phyloP scores from a whole-genome alignment of 2,329 filamentous ascomycete species.

The Ascochyta koolunga region DNA sequence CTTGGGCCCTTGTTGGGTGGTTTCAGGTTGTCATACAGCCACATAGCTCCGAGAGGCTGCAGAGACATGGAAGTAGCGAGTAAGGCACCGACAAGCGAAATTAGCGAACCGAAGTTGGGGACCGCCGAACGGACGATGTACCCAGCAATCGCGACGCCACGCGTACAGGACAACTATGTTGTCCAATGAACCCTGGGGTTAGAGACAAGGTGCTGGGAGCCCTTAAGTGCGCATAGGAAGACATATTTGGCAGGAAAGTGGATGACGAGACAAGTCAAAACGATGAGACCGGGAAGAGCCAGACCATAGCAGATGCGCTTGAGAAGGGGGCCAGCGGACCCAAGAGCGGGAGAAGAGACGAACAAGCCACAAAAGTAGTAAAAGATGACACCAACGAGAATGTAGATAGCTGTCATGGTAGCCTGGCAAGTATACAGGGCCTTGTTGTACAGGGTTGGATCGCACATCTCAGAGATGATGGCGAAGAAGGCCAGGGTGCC shows the following conservation, averaged over 20 bases:
- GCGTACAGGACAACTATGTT: slow-evolving; percentile 60
- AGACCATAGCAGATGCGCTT: slow-evolving; percentile 68
- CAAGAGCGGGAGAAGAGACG: slow-evolving; percentile 67
- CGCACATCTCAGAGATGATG: slow-evolving; percentile 68
- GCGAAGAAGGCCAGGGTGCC: slow-evolving; percentile 67
- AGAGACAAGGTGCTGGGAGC: slow-evolving; percentile 57
- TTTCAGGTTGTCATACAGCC: slow-evolving; percentile 14
- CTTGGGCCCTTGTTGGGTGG: neutral
- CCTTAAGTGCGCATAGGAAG: slow-evolving; percentile 62
- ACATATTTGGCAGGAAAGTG: slow-evolving; percentile 59
- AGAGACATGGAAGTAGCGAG: slow-evolving; percentile 11
- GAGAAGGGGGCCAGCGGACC: slow-evolving; percentile 63
- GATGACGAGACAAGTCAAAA: neutral
- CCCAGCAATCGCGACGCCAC: neutral
- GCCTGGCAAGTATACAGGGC: slow-evolving; percentile 65
- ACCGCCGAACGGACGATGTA: slow-evolving; percentile 13
- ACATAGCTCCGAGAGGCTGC: slow-evolving; percentile 15
- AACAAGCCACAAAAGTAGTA: slow-evolving; percentile 67
- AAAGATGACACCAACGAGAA: slow-evolving; percentile 63
- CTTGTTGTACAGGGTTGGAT: slow-evolving; percentile 64
- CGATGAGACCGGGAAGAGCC: slow-evolving; percentile 31
- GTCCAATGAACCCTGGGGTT: slow-evolving; percentile 59
- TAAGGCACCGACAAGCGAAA: slow-evolving; percentile 9
- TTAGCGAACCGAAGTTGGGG: slow-evolving; percentile 5
- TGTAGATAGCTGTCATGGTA: slow-evolving; percentile 63